Percentiles rank a stretch among this genome's conserved stretches.
These are phyloP conservation scores for Physcomitrellopsis africana DNA, from an alignment of 225 moss, liverwort and hornwort genomes.

Conservation along the genomic window DNA sequence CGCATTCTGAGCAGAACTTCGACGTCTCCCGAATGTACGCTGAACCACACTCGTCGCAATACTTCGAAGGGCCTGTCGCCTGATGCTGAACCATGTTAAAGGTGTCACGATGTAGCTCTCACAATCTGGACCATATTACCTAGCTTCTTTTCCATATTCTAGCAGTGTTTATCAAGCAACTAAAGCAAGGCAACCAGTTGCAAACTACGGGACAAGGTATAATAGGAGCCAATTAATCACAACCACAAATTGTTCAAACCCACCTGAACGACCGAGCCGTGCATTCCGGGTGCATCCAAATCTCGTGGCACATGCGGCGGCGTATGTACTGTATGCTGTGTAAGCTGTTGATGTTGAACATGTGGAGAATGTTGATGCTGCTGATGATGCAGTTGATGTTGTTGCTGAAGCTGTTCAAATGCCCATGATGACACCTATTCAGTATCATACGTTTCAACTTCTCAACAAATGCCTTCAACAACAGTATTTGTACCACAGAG, in stretches of 20 bases:
- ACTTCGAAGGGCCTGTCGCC: conserved; percentile 87
- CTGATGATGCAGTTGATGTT: conserved; percentile 77
- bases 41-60: conserved; percentile 96
- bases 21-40: conserved; percentile 92
- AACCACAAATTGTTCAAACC: not conserved
- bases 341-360: conserved; percentile 78
- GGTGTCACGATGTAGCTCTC: conserved; percentile 31
- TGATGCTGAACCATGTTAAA: conserved; percentile 51
- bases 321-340: conserved; percentile 76
- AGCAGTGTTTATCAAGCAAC: conserved; percentile 6
- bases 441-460: conserved; percentile 14
- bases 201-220: conserved; percentile 1
- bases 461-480: conserved; percentile 8
- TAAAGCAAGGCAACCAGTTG: not conserved
- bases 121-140: not conserved
- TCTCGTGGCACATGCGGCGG: conserved; percentile 70
- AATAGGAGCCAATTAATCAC: not conserved
- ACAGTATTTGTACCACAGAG: not conserved
- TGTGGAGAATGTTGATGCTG: conserved; percentile 71
- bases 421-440: conserved; percentile 22
- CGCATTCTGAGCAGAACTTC: conserved; percentile 99
- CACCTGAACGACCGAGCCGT: conserved; percentile 56
- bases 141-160: conserved; percentile 29
- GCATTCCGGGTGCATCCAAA: conserved; percentile 59
- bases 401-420: conserved; percentile 57